phyloP scores from a whole-genome alignment of 306 rosid genomes.

The Canavalia ensiformis region DNA sequence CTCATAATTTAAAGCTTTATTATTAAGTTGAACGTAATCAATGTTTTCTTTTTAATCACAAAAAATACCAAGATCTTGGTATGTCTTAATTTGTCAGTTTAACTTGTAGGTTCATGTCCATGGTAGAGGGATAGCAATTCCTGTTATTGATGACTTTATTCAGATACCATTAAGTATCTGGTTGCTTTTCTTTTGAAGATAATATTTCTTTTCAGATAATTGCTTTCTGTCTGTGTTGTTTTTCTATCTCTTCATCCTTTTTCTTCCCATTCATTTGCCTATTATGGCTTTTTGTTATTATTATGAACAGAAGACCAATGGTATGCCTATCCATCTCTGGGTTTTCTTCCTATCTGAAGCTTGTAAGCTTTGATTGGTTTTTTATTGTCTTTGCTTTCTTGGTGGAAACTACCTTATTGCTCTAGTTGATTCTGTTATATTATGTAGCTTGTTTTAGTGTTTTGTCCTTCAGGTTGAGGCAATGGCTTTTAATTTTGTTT shows the following conservation, averaged over 20 bases:
- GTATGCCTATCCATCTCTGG: neutral
- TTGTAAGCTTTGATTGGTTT: neutral
- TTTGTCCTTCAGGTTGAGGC: neutral
- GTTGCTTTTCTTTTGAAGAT: neutral
- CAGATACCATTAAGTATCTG: neutral
- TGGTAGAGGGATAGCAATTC: neutral
- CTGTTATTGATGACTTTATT: slow-evolving; percentile 6
- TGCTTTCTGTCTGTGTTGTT: neutral
- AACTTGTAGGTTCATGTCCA: slow-evolving; percentile 12
- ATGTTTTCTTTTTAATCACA: slow-evolving; percentile 6
- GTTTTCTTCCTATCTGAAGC: neutral
- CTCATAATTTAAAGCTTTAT: slow-evolving; percentile 12
- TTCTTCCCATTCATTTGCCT: neutral
- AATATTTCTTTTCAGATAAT: slow-evolving; percentile 6
- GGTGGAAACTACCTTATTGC: neutral
- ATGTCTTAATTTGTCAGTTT: neutral
- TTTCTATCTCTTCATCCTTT: neutral
- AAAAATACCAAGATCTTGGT: neutral
- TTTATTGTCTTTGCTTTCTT: neutral
- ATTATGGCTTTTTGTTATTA: neutral
- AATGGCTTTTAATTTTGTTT: slow-evolving; percentile 4
- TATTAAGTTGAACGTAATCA: neutral
- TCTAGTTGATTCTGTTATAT: neutral
- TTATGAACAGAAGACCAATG: neutral
- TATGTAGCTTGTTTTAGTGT: neutral